phyloP scores from a whole-genome alignment of 2,329 filamentous ascomycete genomes.

The Chaetomium strumarium region DNA sequence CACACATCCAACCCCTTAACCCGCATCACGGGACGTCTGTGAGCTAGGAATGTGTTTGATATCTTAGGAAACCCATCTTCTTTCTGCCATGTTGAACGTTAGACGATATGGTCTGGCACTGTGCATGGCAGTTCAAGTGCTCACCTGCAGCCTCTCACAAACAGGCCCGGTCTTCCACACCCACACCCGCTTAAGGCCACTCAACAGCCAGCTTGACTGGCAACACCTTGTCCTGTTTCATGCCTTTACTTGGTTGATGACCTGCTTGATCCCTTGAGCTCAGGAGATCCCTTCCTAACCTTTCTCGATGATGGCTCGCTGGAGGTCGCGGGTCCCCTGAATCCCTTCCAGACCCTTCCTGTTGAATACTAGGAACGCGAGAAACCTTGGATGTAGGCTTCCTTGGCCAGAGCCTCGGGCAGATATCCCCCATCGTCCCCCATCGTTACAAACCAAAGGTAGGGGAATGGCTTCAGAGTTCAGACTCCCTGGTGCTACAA shows the following conservation, averaged over 20 bases:
- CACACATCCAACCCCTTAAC: no score
- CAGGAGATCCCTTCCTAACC: constrained; percentile 10
- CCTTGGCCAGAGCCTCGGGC: constrained; percentile 10
- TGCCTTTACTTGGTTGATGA: not conserved
- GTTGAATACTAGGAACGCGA: constrained; percentile 9
- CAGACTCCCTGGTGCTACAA: no score
- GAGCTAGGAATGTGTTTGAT: no score
- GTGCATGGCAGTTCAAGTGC: no score
- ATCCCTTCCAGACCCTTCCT: constrained; percentile 12
- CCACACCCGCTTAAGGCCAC: constrained; percentile 1
- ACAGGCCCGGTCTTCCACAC: no score
- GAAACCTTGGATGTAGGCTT: constrained; percentile 9
- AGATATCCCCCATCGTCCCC: constrained; percentile 12
- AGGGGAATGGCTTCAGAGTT: constrained; percentile 6
- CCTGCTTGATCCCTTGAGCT: no score
- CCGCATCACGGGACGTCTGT: no score
- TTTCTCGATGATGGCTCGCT: constrained; percentile 1
- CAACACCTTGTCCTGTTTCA: not conserved
- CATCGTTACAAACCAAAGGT: constrained; percentile 2
- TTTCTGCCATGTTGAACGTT: no score
- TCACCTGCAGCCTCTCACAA: no score
- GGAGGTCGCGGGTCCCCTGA: constrained; percentile 12
- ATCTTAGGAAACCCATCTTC: no score
- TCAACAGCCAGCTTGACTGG: constrained; percentile 13
- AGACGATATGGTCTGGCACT: no score